Evolutionary conservation across 179 eudicot species (phyloP).

Genomic region (Spinacia oleracea): DNA sequence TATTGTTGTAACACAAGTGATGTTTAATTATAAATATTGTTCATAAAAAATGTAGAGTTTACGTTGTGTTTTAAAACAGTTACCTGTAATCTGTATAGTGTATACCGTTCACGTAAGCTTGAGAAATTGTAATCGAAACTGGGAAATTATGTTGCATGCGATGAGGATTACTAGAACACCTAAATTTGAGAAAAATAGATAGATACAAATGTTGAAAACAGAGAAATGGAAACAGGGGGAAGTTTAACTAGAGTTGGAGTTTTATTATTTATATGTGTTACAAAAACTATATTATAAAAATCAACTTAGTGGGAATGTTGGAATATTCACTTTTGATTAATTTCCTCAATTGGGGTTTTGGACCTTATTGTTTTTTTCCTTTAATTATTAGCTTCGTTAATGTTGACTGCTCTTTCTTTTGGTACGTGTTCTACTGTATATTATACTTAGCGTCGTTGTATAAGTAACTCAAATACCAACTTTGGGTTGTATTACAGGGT

Average conservation of each 20-base stretch:
- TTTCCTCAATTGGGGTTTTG: constrained; percentile 10
- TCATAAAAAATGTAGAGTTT: background rate
- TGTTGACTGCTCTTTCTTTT: constrained; percentile 18
- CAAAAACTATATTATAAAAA: background rate
- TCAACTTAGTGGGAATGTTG: constrained; percentile 3
- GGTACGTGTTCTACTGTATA: background rate
- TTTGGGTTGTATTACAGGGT: background rate
- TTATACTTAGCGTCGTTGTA: constrained; percentile 28
- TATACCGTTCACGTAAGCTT: background rate
- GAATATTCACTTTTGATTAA: constrained; percentile 6
- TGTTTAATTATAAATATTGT: background rate
- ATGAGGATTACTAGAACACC: background rate
- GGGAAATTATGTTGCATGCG: too few species aligned
- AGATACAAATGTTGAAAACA: background rate
- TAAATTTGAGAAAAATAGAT: background rate
- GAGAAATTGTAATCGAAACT: background rate
- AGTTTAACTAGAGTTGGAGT: background rate
- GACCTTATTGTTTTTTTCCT: background rate
- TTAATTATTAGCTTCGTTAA: constrained; percentile 12
- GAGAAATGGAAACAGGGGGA: background rate
- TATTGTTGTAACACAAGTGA: too few species aligned
- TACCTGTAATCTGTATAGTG: too few species aligned
- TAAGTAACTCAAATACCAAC: constrained; percentile 15
- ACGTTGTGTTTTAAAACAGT: too few species aligned
- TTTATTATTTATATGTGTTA: background rate